These are phyloP conservation scores for Jacaranda copaia DNA, from an alignment of 257 asterid species.

Conservation along the genomic window DNA sequence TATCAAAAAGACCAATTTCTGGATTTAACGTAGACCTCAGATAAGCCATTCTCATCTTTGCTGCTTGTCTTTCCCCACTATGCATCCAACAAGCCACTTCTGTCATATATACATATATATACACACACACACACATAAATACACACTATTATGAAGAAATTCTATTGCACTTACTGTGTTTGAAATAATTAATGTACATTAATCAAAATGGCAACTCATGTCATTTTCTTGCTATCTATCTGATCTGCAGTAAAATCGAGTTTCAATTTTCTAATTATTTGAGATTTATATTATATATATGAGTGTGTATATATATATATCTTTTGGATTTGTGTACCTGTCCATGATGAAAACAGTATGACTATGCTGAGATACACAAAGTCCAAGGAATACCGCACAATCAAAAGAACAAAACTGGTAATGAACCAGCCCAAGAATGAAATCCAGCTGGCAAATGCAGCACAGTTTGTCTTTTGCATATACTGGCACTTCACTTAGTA, in stretches of 20 bases:
- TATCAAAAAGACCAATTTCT: constrained; percentile 84
- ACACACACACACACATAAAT: too few relatives aligned
- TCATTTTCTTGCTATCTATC: too few relatives aligned
- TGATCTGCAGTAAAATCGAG: too few relatives aligned
- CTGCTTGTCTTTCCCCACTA: constrained; percentile 94
- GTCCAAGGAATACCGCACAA: constrained; percentile 82
- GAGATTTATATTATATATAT: too few relatives aligned
- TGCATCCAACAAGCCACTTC: constrained; percentile 99
- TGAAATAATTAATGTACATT: too few relatives aligned
- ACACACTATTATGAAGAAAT: too few relatives aligned
- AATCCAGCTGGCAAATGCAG: not conserved
- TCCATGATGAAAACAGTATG: constrained; percentile 90
- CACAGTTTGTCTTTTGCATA: too few relatives aligned
- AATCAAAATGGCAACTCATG: too few relatives aligned
- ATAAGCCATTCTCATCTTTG: constrained; percentile 96
- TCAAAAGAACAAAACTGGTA: constrained; percentile 34
- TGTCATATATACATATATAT: not conserved
- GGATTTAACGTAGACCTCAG: constrained; percentile 76
- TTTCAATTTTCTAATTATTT: too few relatives aligned
- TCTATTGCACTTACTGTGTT: too few relatives aligned
- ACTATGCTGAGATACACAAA: constrained; percentile 89
- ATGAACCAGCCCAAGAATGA: not conserved
- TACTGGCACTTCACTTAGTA: too few relatives aligned
- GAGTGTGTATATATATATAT: not conserved
- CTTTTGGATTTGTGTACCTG: constrained; percentile 45